These are phyloP conservation scores for Porcisia deanei DNA, from an alignment of 208 protist genomes.

Conservation along the genomic window DNA sequence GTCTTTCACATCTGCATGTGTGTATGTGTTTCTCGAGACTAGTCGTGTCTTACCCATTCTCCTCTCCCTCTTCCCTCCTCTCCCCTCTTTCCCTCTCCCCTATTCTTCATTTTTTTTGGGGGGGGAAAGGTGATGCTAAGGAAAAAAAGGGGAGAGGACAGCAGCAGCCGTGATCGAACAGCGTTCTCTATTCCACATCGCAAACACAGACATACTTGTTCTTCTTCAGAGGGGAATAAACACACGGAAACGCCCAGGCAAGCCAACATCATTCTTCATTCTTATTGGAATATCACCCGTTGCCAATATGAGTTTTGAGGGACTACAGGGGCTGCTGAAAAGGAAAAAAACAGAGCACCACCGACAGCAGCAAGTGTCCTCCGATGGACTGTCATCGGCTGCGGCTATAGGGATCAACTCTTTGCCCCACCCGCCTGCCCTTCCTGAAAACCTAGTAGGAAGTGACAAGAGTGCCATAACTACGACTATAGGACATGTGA, in stretches of 20 bases:
- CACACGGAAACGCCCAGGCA: neutral
- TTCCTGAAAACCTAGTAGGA: neutral
- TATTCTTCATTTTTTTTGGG: too few relatives aligned
- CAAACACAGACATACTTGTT: too few relatives aligned
- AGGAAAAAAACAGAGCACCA: conserved; percentile 30
- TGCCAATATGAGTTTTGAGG: conserved; percentile 34
- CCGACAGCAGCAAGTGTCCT: neutral
- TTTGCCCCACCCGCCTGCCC: neutral
- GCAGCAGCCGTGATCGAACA: too few relatives aligned
- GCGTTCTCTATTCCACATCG: too few relatives aligned
- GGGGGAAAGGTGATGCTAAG: too few relatives aligned
- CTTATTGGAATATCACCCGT: neutral
- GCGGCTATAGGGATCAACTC: neutral
- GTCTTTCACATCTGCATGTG: too few relatives aligned
- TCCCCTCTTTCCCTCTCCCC: too few relatives aligned
- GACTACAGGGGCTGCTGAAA: conserved; percentile 32
- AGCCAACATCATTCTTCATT: neutral
- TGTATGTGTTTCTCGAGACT: too few relatives aligned
- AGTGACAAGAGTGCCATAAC: neutral
- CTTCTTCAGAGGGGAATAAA: neutral
- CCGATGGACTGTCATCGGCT: neutral
- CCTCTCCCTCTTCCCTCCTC: too few relatives aligned
- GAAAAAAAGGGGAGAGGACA: too few relatives aligned
- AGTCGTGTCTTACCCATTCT: too few relatives aligned
- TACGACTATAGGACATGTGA: neutral